Percentiles rank a stretch among this genome's conserved stretches.
Conservation (phyloP, 371 early-diverging fungal species). For the Zychaea mexicana region DNA sequence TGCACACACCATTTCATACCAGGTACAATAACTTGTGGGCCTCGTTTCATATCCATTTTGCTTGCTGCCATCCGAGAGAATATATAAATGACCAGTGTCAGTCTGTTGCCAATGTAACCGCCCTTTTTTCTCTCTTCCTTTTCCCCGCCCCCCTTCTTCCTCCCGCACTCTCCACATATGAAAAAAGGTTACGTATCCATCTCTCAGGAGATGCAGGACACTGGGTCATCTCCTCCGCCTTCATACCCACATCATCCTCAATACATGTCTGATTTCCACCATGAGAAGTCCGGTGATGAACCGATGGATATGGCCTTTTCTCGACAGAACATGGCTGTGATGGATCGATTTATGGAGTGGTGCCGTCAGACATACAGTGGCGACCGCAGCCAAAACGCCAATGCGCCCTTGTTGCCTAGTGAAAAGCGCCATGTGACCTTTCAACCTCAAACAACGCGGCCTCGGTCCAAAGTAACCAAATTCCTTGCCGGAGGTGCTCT, state of each 20-base stretch:
- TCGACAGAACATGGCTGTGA: background rate
- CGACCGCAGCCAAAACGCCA: background rate
- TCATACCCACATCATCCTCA: background rate
- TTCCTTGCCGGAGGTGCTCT: background rate
- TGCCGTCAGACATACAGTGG: background rate
- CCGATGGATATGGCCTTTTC: background rate
- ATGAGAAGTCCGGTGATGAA: constrained; percentile 1
- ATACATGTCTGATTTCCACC: constrained; percentile 11
- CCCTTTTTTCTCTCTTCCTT: background rate
- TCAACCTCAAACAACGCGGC: background rate
- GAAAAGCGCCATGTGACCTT: background rate
- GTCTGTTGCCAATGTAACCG: background rate
- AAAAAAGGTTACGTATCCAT: constrained; percentile 14
- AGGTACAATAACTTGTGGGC: background rate
- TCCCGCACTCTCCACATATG: background rate
- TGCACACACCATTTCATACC: background rate
- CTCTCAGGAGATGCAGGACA: background rate
- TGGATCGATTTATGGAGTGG: background rate
- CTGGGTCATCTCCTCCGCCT: background rate
- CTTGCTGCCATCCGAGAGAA: background rate
- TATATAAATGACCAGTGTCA: background rate
- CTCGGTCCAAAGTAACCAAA: background rate
- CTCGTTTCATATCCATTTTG: background rate
- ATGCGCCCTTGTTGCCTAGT: constrained; percentile 3
- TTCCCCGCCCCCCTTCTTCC: background rate